A percentile compares a stretch with the other conserved stretches of the same genome.
These are phyloP conservation scores for Xylaria sp. DNA, from an alignment of 495 filamentous ascomycete species.

Conservation along the genomic window DNA sequence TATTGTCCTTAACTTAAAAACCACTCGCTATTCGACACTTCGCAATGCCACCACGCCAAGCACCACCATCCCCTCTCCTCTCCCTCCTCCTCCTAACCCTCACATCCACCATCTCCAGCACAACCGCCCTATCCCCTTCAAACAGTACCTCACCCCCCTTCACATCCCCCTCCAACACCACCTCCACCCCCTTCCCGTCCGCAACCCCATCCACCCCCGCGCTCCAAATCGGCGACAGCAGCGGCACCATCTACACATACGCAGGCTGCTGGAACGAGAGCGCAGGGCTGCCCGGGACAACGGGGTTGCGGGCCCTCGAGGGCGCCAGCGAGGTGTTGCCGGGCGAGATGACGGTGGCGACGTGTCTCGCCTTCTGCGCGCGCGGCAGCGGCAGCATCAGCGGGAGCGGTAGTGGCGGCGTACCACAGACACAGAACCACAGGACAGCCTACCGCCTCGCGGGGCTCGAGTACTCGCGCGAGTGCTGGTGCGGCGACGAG, in stretches of 20 bases:
- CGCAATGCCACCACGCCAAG: not conserved
- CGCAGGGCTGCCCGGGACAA: conserved; percentile 36
- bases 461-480: conserved; percentile 56
- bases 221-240: conserved; percentile 32
- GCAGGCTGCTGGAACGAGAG: conserved; percentile 61
- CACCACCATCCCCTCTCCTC: not conserved
- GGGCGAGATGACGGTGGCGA: conserved; percentile 50
- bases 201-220: conserved; percentile 17
- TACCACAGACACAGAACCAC: conserved; percentile 1
- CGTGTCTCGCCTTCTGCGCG: conserved; percentile 52
- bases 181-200: not conserved
- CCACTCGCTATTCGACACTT: not conserved
- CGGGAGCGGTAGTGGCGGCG: too few relatives aligned
- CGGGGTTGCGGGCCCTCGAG: conserved; percentile 41
- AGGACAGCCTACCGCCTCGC: conserved; percentile 43
- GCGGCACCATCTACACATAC: conserved; percentile 44
- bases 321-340: conserved; percentile 39
- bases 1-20: not conserved
- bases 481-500: conserved; percentile 58
- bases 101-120: conserved; percentile 6
- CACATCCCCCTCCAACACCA: not conserved
- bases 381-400: conserved; percentile 18
- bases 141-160: conserved; percentile 25
- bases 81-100: conserved; percentile 4
- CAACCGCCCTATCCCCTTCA: not conserved